A percentile compares a stretch with the other conserved stretches of the same genome.
phyloP scores from a whole-genome alignment of 2,329 filamentous ascomycete species.

The Fusarium phyllophilum region DNA sequence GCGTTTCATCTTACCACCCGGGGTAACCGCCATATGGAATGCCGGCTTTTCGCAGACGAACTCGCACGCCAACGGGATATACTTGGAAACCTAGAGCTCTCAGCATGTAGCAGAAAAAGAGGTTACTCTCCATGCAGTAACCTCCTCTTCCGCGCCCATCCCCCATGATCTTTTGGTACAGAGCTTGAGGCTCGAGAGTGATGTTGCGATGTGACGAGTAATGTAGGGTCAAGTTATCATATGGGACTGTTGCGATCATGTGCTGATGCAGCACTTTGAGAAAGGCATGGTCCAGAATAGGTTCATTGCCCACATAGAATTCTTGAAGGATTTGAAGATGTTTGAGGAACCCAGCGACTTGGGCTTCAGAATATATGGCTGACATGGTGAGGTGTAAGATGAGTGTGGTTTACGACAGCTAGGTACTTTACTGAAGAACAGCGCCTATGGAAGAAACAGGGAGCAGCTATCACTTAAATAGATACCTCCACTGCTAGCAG shows the following conservation, averaged over 20 bases:
- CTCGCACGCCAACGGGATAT: constrained; percentile 66
- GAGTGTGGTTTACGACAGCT: neutral
- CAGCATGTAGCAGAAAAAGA: constrained; percentile 65
- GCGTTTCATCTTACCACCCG: constrained; percentile 53
- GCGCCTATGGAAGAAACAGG: neutral
- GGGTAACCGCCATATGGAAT: constrained; percentile 55
- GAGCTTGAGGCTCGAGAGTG: constrained; percentile 55
- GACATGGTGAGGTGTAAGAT: constrained; percentile 38
- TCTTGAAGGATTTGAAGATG: constrained; percentile 43
- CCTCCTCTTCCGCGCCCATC: constrained; percentile 59
- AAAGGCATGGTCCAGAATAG: constrained; percentile 46
- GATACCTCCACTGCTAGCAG: neutral
- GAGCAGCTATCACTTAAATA: neutral
- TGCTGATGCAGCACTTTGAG: constrained; percentile 54
- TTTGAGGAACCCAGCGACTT: constrained; percentile 45
- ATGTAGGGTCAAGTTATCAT: constrained; percentile 66
- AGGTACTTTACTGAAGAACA: neutral
- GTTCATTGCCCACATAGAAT: constrained; percentile 42
- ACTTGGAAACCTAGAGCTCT: constrained; percentile 62
- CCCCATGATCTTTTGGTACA: constrained; percentile 61
- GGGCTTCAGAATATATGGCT: constrained; percentile 42
- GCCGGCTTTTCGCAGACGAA: constrained; percentile 52
- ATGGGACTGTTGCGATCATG: constrained; percentile 63
- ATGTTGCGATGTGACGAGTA: constrained; percentile 56
- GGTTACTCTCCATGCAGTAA: constrained; percentile 69